Conservation (phyloP, 495 filamentous ascomycete species). For the Xylaria nigripes region DNA sequence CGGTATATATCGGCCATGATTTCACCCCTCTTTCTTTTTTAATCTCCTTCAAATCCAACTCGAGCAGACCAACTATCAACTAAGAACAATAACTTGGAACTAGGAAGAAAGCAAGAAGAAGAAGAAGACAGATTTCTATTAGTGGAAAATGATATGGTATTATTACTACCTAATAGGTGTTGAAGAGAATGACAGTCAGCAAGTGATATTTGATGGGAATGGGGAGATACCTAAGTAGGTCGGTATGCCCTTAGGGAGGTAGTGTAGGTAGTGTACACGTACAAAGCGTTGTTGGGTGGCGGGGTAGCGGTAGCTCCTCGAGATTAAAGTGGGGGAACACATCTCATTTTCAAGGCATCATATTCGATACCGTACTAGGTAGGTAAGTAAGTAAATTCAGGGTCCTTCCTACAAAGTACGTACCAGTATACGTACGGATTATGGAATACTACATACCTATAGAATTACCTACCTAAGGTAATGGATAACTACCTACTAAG, state of each 20-base stretch:
- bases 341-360: background rate
- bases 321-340: background rate
- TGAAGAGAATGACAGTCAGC: background rate
- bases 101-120: background rate
- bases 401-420: too few relatives aligned
- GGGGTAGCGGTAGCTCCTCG: slow-evolving; percentile 1
- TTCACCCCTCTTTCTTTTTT: background rate
- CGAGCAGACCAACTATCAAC: background rate
- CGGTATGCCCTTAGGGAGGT: too few relatives aligned
- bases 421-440: too few relatives aligned
- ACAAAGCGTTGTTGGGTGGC: slow-evolving; percentile 2
- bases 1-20: slow-evolving; percentile 61
- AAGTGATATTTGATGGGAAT: slow-evolving; percentile 5
- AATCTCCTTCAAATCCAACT: background rate
- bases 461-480: too few relatives aligned
- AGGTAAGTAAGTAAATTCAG: too few relatives aligned
- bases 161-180: background rate
- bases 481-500: too few relatives aligned
- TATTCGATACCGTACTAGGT: too few relatives aligned
- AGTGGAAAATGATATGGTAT: background rate
- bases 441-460: too few relatives aligned
- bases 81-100: background rate
- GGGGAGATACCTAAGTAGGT: too few relatives aligned
- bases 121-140: background rate
- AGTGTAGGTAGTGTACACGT: too few relatives aligned